Evolutionary conservation across 2,329 filamentous ascomycete species (phyloP).

Genomic region (Colletotrichum somersetense): DNA sequence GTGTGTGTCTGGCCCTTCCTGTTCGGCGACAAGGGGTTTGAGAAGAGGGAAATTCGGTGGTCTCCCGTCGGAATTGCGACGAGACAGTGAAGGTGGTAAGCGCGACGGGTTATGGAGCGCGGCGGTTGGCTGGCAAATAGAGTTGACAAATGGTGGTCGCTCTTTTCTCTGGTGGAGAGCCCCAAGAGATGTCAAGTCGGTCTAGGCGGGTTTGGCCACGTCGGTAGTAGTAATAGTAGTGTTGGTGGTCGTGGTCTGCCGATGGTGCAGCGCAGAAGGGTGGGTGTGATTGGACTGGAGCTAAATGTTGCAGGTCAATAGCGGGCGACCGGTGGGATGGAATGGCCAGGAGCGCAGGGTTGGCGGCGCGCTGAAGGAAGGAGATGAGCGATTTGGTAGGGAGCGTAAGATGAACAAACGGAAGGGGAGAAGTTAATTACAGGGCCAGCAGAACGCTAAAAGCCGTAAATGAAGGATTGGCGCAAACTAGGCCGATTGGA

Average conservation of each 20-base stretch:
- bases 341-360: slow-evolving; percentile 4
- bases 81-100: slow-evolving; percentile 9
- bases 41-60: slow-evolving; percentile 26
- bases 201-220: slow-evolving; percentile 1
- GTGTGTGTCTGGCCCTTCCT: slow-evolving; percentile 5
- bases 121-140: neutral
- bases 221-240: neutral
- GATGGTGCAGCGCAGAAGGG: slow-evolving; percentile 8
- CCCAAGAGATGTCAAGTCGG: neutral
- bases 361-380: neutral
- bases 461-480: slow-evolving; percentile 13
- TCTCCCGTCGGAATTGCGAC: slow-evolving; percentile 20
- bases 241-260: slow-evolving; percentile 17
- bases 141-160: neutral
- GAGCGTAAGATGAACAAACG: neutral
- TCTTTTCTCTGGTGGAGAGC: slow-evolving; percentile 7
- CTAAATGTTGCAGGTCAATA: slow-evolving; percentile 11
- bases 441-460: slow-evolving; percentile 13
- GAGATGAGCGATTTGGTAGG: neutral
- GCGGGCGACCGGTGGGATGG: slow-evolving; percentile 29
- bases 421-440: slow-evolving; percentile 14
- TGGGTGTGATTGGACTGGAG: neutral
- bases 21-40: slow-evolving; percentile 21
- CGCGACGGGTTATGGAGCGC: slow-evolving; percentile 15
- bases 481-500: neutral